Conservation (phyloP, 2,329 filamentous ascomycete species). For the Biscogniauxia mediterranea region DNA sequence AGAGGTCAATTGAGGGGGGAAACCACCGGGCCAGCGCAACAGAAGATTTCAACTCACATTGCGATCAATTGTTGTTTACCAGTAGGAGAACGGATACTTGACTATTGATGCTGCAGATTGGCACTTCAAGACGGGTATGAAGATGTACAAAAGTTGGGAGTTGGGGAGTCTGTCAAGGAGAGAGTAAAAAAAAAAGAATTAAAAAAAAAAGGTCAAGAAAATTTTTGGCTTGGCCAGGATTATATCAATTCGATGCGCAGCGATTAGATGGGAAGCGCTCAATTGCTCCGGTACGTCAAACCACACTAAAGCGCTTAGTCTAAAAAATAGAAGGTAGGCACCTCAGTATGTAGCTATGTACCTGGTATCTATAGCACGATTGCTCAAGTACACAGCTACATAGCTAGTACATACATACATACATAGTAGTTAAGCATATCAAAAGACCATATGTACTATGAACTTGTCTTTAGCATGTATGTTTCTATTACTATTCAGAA, state of each 20-base stretch:
- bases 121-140: neutral
- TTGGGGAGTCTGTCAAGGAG: neutral
- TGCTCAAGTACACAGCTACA: too few species aligned
- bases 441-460: too few species aligned
- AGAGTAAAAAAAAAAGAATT: neutral
- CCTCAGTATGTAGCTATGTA: neutral
- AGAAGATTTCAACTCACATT: neutral
- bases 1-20: conserved; percentile 12
- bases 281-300: neutral
- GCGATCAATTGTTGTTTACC: neutral
- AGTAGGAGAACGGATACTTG: neutral
- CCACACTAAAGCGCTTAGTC: neutral
- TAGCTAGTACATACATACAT: too few species aligned
- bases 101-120: neutral
- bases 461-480: too few species aligned
- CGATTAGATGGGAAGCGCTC: neutral
- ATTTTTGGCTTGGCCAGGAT: neutral
- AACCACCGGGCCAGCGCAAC: neutral
- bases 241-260: neutral
- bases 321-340: neutral
- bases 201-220: neutral
- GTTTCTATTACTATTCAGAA: too few species aligned
- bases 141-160: neutral
- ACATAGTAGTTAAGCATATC: too few species aligned
- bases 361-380: too few species aligned